Evolutionary conservation across 2,329 filamentous ascomycete species (phyloP).

Genomic region (Arthrobotrys conoides): DNA sequence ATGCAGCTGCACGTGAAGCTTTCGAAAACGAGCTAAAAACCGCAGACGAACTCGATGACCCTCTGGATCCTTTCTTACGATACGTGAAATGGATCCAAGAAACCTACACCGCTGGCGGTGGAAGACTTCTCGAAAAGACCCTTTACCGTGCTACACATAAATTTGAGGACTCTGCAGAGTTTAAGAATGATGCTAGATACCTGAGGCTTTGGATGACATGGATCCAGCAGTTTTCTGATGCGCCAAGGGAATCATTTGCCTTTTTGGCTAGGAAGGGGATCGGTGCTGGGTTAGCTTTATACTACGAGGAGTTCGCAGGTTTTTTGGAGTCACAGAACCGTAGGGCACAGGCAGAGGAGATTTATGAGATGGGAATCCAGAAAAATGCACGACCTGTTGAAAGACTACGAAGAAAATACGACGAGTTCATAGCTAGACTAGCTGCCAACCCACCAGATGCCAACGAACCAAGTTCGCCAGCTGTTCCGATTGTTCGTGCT

Average conservation of each 20-base stretch:
- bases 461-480: conserved; percentile 83
- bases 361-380: conserved; percentile 91
- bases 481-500: conserved; percentile 84
- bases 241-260: conserved; percentile 91
- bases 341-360: conserved; percentile 93
- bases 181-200: conserved; percentile 95
- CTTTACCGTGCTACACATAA: conserved; percentile 93
- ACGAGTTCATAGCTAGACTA: conserved; percentile 86
- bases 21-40: conserved; percentile 83
- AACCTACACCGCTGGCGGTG: conserved; percentile 91
- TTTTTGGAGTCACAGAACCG: conserved; percentile 89
- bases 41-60: conserved; percentile 88
- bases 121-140: conserved; percentile 89
- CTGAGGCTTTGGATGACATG: conserved; percentile 95
- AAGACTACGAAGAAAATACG: conserved; percentile 87
- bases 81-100: conserved; percentile 98
- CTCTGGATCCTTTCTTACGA: conserved; percentile 93
- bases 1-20: conserved; percentile 62
- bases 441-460: conserved; percentile 67
- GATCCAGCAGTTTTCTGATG: conserved; percentile 90
- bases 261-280: conserved; percentile 91
- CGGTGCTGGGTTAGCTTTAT: conserved; percentile 87
- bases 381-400: conserved; percentile 86
- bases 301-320: conserved; percentile 95
- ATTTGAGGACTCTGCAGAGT: conserved; percentile 86